These are phyloP conservation scores for Limonium bicolor DNA, from an alignment of 148 eudicot genomes.

Conservation along the genomic window DNA sequence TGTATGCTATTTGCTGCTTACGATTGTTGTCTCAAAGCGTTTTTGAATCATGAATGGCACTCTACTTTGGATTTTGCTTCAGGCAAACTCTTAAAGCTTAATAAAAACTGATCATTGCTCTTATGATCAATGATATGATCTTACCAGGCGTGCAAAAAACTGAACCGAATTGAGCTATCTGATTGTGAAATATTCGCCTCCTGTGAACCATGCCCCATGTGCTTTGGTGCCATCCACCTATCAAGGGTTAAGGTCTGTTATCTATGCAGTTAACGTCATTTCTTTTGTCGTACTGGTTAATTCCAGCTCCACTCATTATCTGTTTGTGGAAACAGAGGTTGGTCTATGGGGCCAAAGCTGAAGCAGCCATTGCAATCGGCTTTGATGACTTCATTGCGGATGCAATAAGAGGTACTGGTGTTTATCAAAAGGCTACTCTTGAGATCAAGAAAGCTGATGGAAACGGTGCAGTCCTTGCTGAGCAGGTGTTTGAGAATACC, in stretches of 20 bases:
- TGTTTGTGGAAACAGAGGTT: background rate
- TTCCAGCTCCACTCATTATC: background rate
- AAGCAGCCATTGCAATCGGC: slow-evolving; percentile 60
- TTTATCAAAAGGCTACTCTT: slow-evolving; percentile 6
- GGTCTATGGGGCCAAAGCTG: slow-evolving; percentile 49
- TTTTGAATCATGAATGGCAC: background rate
- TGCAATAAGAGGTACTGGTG: slow-evolving; percentile 22
- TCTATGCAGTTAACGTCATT: background rate
- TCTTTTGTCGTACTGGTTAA: background rate
- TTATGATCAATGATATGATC: background rate
- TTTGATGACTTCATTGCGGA: slow-evolving; percentile 58
- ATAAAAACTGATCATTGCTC: background rate
- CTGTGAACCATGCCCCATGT: slow-evolving; percentile 66
- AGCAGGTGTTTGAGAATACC: slow-evolving; percentile 6
- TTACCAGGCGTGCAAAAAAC: slow-evolving; percentile 20
- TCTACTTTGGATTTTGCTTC: background rate
- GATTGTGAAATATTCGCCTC: slow-evolving; percentile 64
- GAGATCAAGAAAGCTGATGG: slow-evolving; percentile 9
- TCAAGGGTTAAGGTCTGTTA: slow-evolving; percentile 22
- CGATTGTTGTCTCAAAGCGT: background rate
- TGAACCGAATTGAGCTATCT: slow-evolving; percentile 45
- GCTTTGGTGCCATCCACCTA: slow-evolving; percentile 55
- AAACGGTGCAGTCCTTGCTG: background rate
- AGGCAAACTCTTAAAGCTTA: background rate
- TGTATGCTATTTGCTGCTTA: background rate